phyloP scores from a whole-genome alignment of 164 flowering plant genomes.

The Kingdonia uniflora region DNA sequence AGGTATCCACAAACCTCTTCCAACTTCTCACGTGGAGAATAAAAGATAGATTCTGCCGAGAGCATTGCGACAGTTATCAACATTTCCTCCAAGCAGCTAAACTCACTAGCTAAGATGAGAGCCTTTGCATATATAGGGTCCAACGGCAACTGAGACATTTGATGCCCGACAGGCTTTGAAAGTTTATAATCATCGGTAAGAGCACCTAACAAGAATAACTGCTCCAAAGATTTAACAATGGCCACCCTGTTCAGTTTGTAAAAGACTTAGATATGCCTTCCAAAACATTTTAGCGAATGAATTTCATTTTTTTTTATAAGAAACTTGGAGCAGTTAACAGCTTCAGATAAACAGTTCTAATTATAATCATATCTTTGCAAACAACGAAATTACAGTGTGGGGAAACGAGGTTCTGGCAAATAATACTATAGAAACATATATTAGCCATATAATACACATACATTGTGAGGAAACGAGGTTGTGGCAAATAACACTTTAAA shows the following conservation, averaged over 20 bases:
- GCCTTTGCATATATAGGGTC: conserved; percentile 88
- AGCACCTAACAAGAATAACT: conserved; percentile 77
- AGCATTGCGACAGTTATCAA: conserved; percentile 88
- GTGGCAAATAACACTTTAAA: too few species aligned
- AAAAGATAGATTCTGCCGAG: conserved; percentile 87
- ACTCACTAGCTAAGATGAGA: conserved; percentile 64
- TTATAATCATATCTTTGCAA: too few species aligned
- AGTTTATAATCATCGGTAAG: conserved; percentile 71
- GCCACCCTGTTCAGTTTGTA: conserved; percentile 41
- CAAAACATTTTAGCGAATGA: too few species aligned
- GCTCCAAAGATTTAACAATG: conserved; percentile 76
- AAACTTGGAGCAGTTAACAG: too few species aligned
- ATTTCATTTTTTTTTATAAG: too few species aligned
- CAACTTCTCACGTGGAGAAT: conserved; percentile 64
- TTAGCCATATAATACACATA: too few species aligned
- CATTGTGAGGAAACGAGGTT: too few species aligned
- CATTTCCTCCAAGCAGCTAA: conserved; percentile 93
- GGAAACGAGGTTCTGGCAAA: too few species aligned
- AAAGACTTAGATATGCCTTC: neutral
- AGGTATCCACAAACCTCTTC: conserved; percentile 51
- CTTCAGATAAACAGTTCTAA: too few species aligned
- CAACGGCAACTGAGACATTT: conserved; percentile 82
- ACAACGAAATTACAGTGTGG: too few species aligned
- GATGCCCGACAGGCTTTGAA: conserved; percentile 78
- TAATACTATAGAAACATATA: too few species aligned